Percentiles rank a stretch among this genome's conserved stretches.
Evolutionary conservation across 2,329 filamentous ascomycete species (phyloP).

Genomic region (Aspergillus persii): DNA sequence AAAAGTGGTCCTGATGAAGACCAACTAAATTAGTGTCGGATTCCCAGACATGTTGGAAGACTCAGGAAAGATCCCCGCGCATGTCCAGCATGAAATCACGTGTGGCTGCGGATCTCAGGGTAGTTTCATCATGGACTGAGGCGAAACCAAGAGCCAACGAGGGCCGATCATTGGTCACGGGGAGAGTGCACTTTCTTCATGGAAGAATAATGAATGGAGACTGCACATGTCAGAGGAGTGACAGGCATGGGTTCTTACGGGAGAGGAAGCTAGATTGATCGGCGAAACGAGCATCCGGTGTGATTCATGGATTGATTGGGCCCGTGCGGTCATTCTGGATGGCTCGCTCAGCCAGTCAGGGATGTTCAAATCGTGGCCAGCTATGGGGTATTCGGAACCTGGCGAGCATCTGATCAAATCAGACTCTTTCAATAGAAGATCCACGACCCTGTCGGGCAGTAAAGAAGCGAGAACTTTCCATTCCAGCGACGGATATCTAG

Average conservation of each 20-base stretch:
- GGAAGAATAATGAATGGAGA: not conserved
- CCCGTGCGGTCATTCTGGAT: not conserved
- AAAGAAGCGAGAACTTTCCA: not conserved
- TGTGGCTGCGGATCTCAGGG: not conserved
- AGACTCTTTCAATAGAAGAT: not conserved
- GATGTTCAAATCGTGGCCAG: not conserved
- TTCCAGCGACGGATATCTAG: not conserved
- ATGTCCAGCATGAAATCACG: not conserved
- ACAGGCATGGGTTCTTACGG: conserved; percentile 4
- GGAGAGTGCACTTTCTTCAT: not conserved
- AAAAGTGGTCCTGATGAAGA: not conserved
- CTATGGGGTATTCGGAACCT: not conserved
- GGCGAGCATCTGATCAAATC: not conserved
- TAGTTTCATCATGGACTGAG: not conserved
- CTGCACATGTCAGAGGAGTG: conserved; percentile 6
- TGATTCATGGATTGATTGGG: not conserved
- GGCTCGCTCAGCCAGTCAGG: not conserved
- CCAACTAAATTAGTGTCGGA: not conserved
- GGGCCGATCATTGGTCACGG: not conserved
- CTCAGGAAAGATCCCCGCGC: not conserved
- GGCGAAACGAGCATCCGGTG: not conserved
- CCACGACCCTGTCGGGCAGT: conserved; percentile 1
- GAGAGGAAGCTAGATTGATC: not conserved
- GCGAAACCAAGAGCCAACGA: not conserved
- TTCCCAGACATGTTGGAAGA: not conserved